Conservation (phyloP, 2,329 filamentous ascomycete species). For the Ophiostoma fasciatum region DNA sequence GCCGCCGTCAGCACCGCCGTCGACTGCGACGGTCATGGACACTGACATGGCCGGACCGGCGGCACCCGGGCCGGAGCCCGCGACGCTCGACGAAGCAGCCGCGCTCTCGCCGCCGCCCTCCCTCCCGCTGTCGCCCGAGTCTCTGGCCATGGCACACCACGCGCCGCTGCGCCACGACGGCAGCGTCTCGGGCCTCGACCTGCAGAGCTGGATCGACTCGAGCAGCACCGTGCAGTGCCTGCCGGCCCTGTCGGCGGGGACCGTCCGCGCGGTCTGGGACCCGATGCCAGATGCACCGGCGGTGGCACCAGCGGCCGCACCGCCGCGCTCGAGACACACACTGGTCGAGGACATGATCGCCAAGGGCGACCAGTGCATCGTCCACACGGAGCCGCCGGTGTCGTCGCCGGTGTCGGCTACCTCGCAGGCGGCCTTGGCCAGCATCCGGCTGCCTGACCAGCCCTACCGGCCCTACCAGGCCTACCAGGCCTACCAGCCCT, state of each 20-base stretch:
- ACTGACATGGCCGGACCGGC: too few relatives aligned
- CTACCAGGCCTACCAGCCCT: too few relatives aligned
- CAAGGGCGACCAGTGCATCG: conserved; percentile 8
- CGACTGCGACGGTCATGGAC: too few relatives aligned
- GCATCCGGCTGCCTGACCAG: too few relatives aligned
- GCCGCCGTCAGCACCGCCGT: too few relatives aligned
- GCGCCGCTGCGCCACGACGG: conserved; percentile 5
- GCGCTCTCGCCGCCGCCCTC: not conserved
- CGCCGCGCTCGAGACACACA: conserved; percentile 1
- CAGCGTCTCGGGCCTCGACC: conserved; percentile 7
- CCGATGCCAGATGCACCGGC: too few relatives aligned
- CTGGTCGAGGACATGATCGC: conserved; percentile 9
- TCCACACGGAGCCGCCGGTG: conserved; percentile 3
- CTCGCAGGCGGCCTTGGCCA: too few relatives aligned
- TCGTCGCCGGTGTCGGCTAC: not conserved
- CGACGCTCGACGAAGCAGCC: too few relatives aligned
- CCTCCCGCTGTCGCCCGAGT: conserved; percentile 3
- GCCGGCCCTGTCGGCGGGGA: too few relatives aligned
- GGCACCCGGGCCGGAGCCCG: too few relatives aligned
- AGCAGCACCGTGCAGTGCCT: not conserved
- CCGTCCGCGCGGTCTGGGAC: too few relatives aligned
- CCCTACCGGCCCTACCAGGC: too few relatives aligned
- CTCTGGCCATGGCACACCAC: conserved; percentile 5
- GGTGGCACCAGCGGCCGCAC: not conserved
- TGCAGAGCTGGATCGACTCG: conserved; percentile 9